Evolutionary conservation across 129 eudicot species (phyloP), one percentile per base, ranked within the genome.

Genomic region (Dittrichia graveolens): DNA sequence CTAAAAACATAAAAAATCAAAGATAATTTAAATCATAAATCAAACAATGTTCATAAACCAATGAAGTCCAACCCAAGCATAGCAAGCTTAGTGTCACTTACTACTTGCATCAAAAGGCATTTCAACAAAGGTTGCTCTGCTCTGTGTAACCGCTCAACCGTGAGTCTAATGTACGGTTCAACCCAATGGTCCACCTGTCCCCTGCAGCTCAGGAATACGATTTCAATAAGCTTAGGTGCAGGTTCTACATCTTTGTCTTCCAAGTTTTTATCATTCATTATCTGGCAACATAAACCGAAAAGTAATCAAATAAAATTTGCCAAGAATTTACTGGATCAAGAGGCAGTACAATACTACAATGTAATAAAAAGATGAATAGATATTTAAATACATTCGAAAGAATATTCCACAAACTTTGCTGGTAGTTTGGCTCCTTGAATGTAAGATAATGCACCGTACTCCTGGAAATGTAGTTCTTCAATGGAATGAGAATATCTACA

Each of bases 171-270:
- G 76, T 88, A 91, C 8, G 97, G 97, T 73, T 88, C 97, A 73
- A 88, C 92, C 97, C 97, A 91, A 8, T 91, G 92, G 78, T 91
- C 95, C 54, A 88, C 97, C 72, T 88, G 92, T 15, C 95, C 97
- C 80, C 80, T 80, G 84, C 95, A 91, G 82, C 86, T 88, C 62
- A 82, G 92, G 73, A 91, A 84, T 52, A 88, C 71, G 35, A 88
- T 92, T 84, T 88, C 90, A 66, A 91, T 85, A 54, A 91, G 95
- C 88, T 91, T 91, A 50, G 97, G 97, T 80, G 95, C 97, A 38
- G 97, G 90, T 76, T 88, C 97, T 58, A 91, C 84, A 67, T 91
- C 97, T 50, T 81, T 87, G 82, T 91, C 97, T 82, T 88, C 97
- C 70, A 91, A 67, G 80, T 85, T 88, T 62, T 77, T 80, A 76